Evolutionary conservation across 2,329 filamentous ascomycete species (phyloP).

Genomic region (Decorospora gaudefroyi): DNA sequence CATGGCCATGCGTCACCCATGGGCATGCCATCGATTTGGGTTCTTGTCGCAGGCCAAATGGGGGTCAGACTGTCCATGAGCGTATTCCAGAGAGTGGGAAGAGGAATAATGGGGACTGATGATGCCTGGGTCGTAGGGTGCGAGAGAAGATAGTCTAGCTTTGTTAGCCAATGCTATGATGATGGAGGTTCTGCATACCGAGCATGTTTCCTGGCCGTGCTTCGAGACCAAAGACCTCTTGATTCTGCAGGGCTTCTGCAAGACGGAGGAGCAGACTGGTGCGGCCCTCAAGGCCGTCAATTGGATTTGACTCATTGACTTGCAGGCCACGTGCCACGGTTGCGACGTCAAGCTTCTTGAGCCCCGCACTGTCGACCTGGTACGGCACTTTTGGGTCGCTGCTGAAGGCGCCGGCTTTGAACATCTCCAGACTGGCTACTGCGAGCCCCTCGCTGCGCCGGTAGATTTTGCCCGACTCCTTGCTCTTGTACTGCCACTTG

Average conservation of each 20-base stretch:
- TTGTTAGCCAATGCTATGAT: conserved; percentile 14
- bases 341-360: conserved; percentile 74
- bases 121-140: conserved; percentile 89
- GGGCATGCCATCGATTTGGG: conserved; percentile 81
- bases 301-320: conserved; percentile 75
- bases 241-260: conserved; percentile 74
- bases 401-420: conserved; percentile 88
- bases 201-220: conserved; percentile 92
- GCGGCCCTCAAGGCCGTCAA: conserved; percentile 84
- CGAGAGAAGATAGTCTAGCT: conserved; percentile 82
- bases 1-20: conserved; percentile 96
- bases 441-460: conserved; percentile 86
- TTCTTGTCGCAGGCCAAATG: conserved; percentile 88
- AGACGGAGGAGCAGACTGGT: conserved; percentile 77
- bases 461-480: conserved; percentile 82
- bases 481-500: conserved; percentile 89
- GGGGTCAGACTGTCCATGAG: conserved; percentile 83
- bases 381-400: conserved; percentile 78
- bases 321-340: conserved; percentile 81
- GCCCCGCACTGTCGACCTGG: conserved; percentile 83
- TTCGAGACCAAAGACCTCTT: conserved; percentile 81
- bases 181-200: conserved; percentile 58
- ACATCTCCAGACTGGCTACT: conserved; percentile 82
- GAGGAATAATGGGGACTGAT: conserved; percentile 81
- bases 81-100: conserved; percentile 88